phyloP scores from a whole-genome alignment of 345 rosid genomes.

The Adansonia digitata region DNA sequence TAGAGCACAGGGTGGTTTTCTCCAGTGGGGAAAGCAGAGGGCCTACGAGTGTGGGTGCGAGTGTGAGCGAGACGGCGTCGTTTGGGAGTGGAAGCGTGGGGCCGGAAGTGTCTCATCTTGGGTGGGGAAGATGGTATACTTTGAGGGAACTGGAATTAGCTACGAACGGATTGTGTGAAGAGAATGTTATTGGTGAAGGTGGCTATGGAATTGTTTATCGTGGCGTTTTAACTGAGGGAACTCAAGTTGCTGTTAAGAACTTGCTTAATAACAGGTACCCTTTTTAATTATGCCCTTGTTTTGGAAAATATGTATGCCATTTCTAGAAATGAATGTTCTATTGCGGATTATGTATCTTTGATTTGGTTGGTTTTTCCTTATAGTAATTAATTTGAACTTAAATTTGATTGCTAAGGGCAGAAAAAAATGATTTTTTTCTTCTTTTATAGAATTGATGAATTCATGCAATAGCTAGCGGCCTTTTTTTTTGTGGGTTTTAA shows the following conservation, averaged over 20 bases:
- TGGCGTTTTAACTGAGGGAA: conserved; percentile 73
- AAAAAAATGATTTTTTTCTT: neutral
- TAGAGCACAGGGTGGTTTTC: conserved; percentile 86
- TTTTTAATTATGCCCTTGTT: neutral
- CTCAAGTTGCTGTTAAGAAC: conserved; percentile 84
- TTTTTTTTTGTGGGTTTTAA: neutral
- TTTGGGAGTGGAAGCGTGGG: conserved; percentile 64
- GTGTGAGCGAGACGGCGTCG: conserved; percentile 49
- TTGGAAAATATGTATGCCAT: neutral
- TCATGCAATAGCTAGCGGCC: conserved; percentile 45
- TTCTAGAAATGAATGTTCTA: neutral
- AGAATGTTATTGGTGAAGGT: conserved; percentile 98
- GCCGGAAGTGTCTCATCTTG: conserved; percentile 94
- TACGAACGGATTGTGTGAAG: conserved; percentile 71
- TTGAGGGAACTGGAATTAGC: conserved; percentile 89
- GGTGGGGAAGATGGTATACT: conserved; percentile 98
- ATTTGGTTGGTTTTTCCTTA: neutral
- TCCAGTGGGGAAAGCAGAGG: conserved; percentile 90
- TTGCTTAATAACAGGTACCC: conserved; percentile 79
- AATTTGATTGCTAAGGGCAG: neutral
- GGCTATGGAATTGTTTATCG: conserved; percentile 91
- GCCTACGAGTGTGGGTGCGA: conserved; percentile 38
- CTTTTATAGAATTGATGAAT: neutral
- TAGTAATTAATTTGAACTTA: neutral
- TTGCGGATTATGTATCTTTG: neutral